Evolutionary conservation across 1,284 basidiomycete genomes (phyloP), one percentile per base, ranked within the genome.

Genomic region (Vanrija pseudolonga): DNA sequence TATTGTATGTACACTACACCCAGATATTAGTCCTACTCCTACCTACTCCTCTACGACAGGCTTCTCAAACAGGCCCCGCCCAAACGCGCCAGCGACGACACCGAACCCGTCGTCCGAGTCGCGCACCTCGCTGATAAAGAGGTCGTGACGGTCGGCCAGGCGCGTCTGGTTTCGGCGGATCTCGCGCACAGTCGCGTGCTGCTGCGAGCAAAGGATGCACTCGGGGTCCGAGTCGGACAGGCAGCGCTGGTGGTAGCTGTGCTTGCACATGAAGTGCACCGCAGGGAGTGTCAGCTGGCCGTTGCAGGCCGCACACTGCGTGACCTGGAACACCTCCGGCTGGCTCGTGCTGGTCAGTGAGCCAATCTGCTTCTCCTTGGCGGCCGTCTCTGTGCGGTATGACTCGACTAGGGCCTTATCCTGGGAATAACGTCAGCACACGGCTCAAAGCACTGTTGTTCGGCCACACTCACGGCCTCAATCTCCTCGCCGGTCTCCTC

Each of bases 201-300:
- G 85, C 9, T 85, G 82, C 1, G 87, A 89, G 66, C 94, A 98
- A 15, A 84, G 82, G 0, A 90, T 90, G 67, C 95, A 98, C 69
- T 95, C 89, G 0, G 85, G 85, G 59, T 93, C 90, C 60, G 88
- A 83, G 58, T 93, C 90, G 14, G 84, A 82, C 38, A 92, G 78
- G 71, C 89, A 97, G 54, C 90, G 80, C 72, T 95, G 91, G 71
- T 98, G 96, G 78, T 91, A 98, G 59, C 88, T 92, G 74, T 98
- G 95, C 68, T 89, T 87, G 77, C 94, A 98, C 94, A 98, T 96
- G 69, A 98, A 98, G 75, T 98, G 94, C 4, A 98, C 83, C 55
- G 85, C 88, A 0, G 95, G 95, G 18, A 97, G 81, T 71, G 97
- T 93, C 56, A 98, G 83, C 66, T 89, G 88, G 0, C 86, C 89